These are phyloP conservation scores for Yamadazyma tumulicola DNA, from an alignment of 805 yeast species.

Conservation along the genomic window DNA sequence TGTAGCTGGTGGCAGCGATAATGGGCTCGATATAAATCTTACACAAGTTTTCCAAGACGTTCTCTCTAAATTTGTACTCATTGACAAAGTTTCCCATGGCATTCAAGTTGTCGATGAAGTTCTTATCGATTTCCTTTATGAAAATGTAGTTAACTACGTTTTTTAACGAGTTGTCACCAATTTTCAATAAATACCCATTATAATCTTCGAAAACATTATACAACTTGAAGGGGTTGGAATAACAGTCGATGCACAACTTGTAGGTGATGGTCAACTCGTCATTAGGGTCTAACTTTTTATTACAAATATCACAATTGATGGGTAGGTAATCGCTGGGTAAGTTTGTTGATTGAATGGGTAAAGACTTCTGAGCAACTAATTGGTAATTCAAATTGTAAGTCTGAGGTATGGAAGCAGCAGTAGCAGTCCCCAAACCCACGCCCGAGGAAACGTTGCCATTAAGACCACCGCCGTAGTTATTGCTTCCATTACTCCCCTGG, in stretches of 20 bases:
- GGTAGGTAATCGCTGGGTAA: conserved; percentile 8
- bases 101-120: conserved; percentile 19
- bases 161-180: conserved; percentile 13
- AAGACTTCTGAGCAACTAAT: conserved; percentile 15
- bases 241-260: conserved; percentile 27
- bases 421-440: conserved; percentile 7
- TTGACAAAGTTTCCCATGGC: conserved; percentile 19
- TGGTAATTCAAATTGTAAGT: conserved; percentile 12
- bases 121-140: conserved; percentile 19
- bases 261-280: conserved; percentile 24
- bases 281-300: conserved; percentile 18
- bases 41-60: conserved; percentile 30
- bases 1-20: conserved; percentile 30
- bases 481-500: neutral
- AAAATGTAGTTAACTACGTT: conserved; percentile 16
- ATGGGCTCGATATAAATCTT: conserved; percentile 38
- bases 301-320: conserved; percentile 26
- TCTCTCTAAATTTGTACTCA: conserved; percentile 34
- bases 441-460: conserved; percentile 1
- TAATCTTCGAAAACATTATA: conserved; percentile 25
- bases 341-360: conserved; percentile 14
- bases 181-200: conserved; percentile 22
- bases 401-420: conserved; percentile 11
- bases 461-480: neutral
- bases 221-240: conserved; percentile 25